Evolutionary conservation across 805 yeast species (phyloP).

Genomic region (Blastobotrys terrestris): DNA sequence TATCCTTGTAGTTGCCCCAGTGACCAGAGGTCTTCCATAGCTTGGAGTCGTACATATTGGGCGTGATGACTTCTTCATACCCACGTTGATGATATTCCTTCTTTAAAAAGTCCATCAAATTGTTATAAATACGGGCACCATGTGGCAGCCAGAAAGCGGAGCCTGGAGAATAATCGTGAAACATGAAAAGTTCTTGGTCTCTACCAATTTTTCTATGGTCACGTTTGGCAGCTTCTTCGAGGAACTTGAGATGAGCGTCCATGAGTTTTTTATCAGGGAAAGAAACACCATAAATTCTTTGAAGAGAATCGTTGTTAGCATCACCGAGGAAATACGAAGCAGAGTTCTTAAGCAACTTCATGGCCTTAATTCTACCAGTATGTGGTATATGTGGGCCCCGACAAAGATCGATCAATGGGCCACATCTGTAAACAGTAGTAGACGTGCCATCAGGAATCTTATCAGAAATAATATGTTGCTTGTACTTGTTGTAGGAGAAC

Average conservation of each 20-base stretch:
- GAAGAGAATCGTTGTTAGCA: slow-evolving; percentile 85
- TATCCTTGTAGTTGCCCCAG: slow-evolving; percentile 96
- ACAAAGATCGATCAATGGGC: slow-evolving; percentile 94
- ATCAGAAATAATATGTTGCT: slow-evolving; percentile 75
- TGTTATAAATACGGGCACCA: slow-evolving; percentile 95
- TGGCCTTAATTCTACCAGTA: slow-evolving; percentile 92
- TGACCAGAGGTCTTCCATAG: slow-evolving; percentile 99
- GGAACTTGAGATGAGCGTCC: slow-evolving; percentile 90
- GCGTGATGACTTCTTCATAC: slow-evolving; percentile 96
- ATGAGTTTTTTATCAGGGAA: slow-evolving; percentile 97
- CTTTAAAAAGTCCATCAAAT: slow-evolving; percentile 73
- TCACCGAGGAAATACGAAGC: slow-evolving; percentile 96
- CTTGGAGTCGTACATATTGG: slow-evolving; percentile 96
- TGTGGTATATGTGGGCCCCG: slow-evolving; percentile 97
- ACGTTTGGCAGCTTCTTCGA: slow-evolving; percentile 93
- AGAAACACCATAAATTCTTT: slow-evolving; percentile 94
- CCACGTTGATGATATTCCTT: slow-evolving; percentile 87
- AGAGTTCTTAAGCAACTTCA: slow-evolving; percentile 91
- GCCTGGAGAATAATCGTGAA: slow-evolving; percentile 97
- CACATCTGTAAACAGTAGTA: slow-evolving; percentile 96
- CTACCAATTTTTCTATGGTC: slow-evolving; percentile 90
- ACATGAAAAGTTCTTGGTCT: slow-evolving; percentile 92
- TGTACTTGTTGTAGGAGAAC: slow-evolving; percentile 95
- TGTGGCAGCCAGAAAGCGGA: slow-evolving; percentile 98
- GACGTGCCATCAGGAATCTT: slow-evolving; percentile 95